phyloP scores from a whole-genome alignment of 2,329 filamentous ascomycete species.

The Neurospora sp. region DNA sequence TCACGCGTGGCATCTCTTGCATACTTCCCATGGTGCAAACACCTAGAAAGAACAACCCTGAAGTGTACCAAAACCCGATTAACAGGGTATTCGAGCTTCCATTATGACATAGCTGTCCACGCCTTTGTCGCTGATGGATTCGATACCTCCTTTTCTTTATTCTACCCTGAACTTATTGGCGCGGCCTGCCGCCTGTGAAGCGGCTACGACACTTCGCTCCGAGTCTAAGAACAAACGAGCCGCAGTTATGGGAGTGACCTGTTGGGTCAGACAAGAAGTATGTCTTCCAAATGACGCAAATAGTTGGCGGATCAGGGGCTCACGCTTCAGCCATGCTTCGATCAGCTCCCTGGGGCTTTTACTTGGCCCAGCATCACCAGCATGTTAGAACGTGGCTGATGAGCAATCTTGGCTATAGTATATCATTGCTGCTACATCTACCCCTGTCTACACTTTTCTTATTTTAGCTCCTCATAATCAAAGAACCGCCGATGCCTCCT shows the following conservation, averaged over 20 bases:
- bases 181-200: not conserved
- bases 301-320: not conserved
- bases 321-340: not conserved
- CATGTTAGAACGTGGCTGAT: not conserved
- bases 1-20: not conserved
- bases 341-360: not conserved
- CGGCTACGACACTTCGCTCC: not conserved
- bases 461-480: rapidly evolving
- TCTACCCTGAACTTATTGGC: not conserved
- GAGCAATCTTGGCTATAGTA: not conserved
- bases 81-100: not conserved
- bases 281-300: not conserved
- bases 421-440: not conserved
- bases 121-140: not conserved
- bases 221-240: not conserved
- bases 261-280: not conserved
- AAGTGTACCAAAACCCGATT: not conserved
- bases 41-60: too few relatives aligned
- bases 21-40: not conserved
- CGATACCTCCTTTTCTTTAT: not conserved
- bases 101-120: not conserved
- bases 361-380: too few relatives aligned
- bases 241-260: not conserved
- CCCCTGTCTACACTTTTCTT: not conserved
- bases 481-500: rapidly evolving